phyloP scores from a whole-genome alignment of 2,329 filamentous ascomycete species.

The Grosmannia serpens region DNA sequence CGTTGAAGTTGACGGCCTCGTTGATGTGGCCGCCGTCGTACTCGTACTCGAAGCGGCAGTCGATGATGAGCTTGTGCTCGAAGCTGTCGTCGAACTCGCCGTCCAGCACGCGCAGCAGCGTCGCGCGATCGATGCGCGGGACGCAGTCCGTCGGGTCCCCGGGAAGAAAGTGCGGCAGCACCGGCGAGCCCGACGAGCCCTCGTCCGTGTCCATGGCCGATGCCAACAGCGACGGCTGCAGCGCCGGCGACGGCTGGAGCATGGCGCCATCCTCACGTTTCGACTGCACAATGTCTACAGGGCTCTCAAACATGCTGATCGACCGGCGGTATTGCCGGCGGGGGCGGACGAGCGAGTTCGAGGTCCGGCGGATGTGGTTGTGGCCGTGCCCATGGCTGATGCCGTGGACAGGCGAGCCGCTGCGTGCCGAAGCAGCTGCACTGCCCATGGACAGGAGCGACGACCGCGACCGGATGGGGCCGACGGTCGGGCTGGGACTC shows the following conservation, averaged over 20 bases:
- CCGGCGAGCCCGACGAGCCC: constrained; percentile 37
- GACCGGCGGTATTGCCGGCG: constrained; percentile 86
- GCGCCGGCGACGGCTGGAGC: constrained; percentile 32
- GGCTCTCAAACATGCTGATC: constrained; percentile 94
- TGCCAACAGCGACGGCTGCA: constrained; percentile 45
- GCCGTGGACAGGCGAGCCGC: constrained; percentile 51
- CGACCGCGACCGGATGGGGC: constrained; percentile 51
- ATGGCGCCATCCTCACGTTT: constrained; percentile 45
- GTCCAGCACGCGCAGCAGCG: constrained; percentile 77
- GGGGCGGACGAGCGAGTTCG: constrained; percentile 61
- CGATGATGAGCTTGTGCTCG: constrained; percentile 75
- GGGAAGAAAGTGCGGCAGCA: constrained; percentile 73
- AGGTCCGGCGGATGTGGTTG: constrained; percentile 58
- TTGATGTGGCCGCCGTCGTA: constrained; percentile 94
- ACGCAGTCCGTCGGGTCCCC: constrained; percentile 76
- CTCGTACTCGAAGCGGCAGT: constrained; percentile 98
- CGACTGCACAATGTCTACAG: constrained; percentile 74
- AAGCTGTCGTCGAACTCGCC: constrained; percentile 68
- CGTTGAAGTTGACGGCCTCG: constrained; percentile 89
- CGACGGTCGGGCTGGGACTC: constrained; percentile 23
- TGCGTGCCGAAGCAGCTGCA: constrained; percentile 33
- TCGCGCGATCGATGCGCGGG: constrained; percentile 73
- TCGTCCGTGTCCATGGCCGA: constrained; percentile 80
- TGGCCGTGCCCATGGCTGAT: not conserved
- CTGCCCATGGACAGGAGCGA: constrained; percentile 48